A percentile compares a stretch with the other conserved stretches of the same genome.
These are phyloP conservation scores for Asterella californica DNA, from an alignment of 225 moss, liverwort and hornwort genomes.

Conservation along the genomic window DNA sequence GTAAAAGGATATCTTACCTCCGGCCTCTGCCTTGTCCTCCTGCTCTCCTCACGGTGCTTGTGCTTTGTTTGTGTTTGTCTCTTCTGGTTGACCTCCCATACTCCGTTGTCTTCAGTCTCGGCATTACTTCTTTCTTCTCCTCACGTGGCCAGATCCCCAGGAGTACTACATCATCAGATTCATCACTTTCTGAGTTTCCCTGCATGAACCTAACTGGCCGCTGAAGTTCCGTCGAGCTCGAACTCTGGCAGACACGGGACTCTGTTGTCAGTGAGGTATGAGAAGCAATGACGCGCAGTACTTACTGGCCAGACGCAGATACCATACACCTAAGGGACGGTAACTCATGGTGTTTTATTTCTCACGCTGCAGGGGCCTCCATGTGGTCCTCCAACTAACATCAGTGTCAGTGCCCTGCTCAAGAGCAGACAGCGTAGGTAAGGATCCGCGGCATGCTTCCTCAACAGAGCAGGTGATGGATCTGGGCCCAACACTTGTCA, in stretches of 20 bases:
- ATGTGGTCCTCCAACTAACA: neutral
- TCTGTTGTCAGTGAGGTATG: neutral
- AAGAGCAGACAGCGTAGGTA: neutral
- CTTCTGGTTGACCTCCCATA: neutral
- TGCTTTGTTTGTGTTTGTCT: neutral
- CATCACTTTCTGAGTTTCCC: neutral
- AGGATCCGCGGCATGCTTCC: neutral
- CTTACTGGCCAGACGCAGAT: neutral
- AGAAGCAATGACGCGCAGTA: neutral
- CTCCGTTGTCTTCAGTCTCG: neutral
- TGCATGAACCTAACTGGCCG: neutral
- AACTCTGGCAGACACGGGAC: neutral
- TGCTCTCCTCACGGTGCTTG: neutral
- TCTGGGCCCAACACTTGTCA: neutral
- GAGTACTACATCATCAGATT: neutral
- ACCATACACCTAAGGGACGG: neutral
- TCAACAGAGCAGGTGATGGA: neutral
- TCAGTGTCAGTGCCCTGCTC: neutral
- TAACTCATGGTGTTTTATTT: neutral
- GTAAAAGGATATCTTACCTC: conserved; percentile 8
- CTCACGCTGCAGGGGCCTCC: neutral
- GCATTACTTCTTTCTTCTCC: neutral
- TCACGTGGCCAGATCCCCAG: conserved; percentile 1
- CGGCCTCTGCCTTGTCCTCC: neutral
- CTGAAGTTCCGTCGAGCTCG: neutral